Base-by-base conservation (phyloP, 2,329 filamentous ascomycete species). In the Alternaria longipes region DNA sequence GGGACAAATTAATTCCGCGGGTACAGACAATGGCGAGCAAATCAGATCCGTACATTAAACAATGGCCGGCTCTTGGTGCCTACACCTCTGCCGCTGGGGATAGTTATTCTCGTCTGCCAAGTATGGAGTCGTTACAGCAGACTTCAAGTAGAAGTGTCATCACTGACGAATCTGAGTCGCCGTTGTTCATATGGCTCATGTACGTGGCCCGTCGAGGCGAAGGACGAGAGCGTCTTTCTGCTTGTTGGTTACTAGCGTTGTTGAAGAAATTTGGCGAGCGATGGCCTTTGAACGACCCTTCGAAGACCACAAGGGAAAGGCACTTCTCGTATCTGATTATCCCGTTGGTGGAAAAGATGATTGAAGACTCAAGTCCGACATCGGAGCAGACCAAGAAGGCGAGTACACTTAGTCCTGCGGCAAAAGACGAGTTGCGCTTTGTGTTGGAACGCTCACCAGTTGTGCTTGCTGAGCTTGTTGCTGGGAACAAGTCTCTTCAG, bases 401-500 rank as follows among this genome's bases (percentile, higher is more conserved):
- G 14, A 66, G 61, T 38, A 52, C 60, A 22, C 49, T 67, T 4
- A 69, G 84, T 16, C 83, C 86, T 40, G 86, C 88, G 57, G 78
- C 85, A 42, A 72, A 63, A 47, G 72, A 76, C 11, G 74, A 78
- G 52, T 54, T 69, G 59, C 69, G 69, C 28, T 68, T 70, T 24
- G 56, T 78, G 12, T 61, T 77, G n/a, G 74, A 78, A 56, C 87
- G 87, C 63, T 89, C 91, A 2, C 92, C 94, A 8, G 85, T 87
- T 1, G 86, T 96, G 11, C 83, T 98, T 56, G 92, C 93, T 16
- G 88, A 89, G 46, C 83, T 98, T 40, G 88, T 97, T 18, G 88
- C 89, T 26, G 92, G 95, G 71, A 93, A 90, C 74, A 88, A 91
- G 62, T 85, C 87, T 60, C 84, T 98, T 54, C 94, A 98, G 78